Conservation (phyloP, 139 green algal genomes). For the Tetraselmis chui region DNA sequence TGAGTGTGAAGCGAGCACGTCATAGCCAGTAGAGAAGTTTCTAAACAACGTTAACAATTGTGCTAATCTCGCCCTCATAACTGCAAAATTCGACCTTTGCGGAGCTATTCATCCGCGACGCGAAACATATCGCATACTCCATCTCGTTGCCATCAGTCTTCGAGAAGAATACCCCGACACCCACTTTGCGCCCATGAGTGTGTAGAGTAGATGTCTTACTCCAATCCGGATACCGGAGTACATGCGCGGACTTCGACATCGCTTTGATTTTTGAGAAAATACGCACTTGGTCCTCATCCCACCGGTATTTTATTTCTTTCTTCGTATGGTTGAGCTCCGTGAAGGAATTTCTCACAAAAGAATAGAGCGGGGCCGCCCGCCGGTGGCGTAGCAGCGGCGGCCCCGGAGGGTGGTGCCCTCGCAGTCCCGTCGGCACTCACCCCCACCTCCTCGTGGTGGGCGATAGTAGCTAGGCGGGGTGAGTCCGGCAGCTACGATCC, state of each 20-base stretch:
- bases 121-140: constrained; percentile 7
- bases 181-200: constrained; percentile 2
- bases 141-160: neutral
- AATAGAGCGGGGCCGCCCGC: too few species aligned
- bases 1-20: constrained; percentile 1
- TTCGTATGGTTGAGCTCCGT: neutral
- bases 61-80: too few species aligned
- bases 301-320: neutral
- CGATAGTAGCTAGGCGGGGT: too few species aligned
- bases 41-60: constrained; percentile 3
- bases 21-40: constrained; percentile 9
- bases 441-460: too few species aligned
- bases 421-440: too few species aligned
- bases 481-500: too few species aligned
- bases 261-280: constrained; percentile 6
- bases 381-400: too few species aligned
- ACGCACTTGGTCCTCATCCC: neutral
- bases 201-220: constrained; percentile 2
- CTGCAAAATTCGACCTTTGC: too few species aligned
- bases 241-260: neutral
- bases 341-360: neutral
- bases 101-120: constrained; percentile 1
- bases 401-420: too few species aligned
- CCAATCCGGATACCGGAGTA: neutral
- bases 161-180: constrained; percentile 4